phyloP scores from a whole-genome alignment of 495 filamentous ascomycete species.

The Durotheca rogersii region DNA sequence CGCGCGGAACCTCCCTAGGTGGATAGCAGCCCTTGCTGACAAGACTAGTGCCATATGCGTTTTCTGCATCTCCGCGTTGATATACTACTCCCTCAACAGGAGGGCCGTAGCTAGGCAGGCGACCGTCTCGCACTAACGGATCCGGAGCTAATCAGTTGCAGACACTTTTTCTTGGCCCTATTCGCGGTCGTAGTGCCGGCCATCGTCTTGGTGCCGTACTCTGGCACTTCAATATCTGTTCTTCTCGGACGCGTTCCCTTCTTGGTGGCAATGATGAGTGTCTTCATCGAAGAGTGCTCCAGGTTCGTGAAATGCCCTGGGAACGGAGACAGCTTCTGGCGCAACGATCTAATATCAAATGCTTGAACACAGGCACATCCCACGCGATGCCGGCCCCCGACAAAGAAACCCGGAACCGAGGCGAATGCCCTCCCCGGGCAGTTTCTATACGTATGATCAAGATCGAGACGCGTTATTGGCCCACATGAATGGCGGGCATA shows the following conservation, averaged over 20 bases:
- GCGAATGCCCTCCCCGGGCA: no score
- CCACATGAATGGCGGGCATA: slow-evolving; percentile 19
- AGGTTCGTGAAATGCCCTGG: slow-evolving; percentile 11
- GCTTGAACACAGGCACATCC: not conserved
- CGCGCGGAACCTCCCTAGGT: slow-evolving; percentile 1
- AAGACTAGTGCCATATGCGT: slow-evolving; percentile 8
- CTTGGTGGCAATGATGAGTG: slow-evolving; percentile 9
- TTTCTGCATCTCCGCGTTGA: slow-evolving; percentile 9
- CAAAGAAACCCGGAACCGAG: not conserved
- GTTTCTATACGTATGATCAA: no score
- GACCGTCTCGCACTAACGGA: not conserved
- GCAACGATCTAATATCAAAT: not conserved
- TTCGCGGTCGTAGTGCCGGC: not conserved
- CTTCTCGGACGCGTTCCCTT: slow-evolving; percentile 7
- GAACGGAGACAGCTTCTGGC: not conserved
- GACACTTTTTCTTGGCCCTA: slow-evolving; percentile 12
- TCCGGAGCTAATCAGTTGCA: slow-evolving; percentile 8
- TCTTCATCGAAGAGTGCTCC: slow-evolving; percentile 17
- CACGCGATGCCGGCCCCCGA: not conserved
- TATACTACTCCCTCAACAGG: slow-evolving; percentile 14
- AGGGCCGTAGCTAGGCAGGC: slow-evolving; percentile 12
- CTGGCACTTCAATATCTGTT: not conserved
- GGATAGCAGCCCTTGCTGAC: slow-evolving; percentile 20
- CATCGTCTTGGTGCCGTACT: slow-evolving; percentile 5
- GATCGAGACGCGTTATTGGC: slow-evolving; percentile 3